Evolutionary conservation across 1,284 basidiomycete genomes (phyloP).

Genomic region (Coniferiporia weirii): DNA sequence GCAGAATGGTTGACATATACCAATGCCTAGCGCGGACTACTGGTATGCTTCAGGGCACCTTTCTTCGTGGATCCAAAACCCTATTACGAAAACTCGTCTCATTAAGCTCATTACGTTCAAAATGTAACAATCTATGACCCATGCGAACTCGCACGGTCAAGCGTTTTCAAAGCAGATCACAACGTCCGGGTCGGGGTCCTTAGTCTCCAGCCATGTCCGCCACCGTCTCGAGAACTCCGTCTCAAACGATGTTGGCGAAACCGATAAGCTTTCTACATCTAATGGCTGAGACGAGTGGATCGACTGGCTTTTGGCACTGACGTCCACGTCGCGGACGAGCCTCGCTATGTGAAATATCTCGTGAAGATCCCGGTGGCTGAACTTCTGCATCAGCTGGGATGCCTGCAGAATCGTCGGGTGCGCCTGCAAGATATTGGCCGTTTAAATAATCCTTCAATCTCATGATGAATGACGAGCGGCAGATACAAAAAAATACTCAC

Average conservation of each 20-base stretch:
- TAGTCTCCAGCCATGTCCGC: background rate
- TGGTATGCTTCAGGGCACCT: too few relatives aligned
- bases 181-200: background rate
- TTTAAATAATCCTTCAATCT: background rate
- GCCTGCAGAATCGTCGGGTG: slow-evolving; percentile 31
- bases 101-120: too few relatives aligned
- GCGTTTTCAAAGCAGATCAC: background rate
- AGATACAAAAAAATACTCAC: background rate
- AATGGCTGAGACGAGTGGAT: background rate
- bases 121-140: too few relatives aligned
- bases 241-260: background rate
- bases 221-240: background rate
- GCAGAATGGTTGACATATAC: too few relatives aligned
- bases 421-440: slow-evolving; percentile 21
- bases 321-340: slow-evolving; percentile 15
- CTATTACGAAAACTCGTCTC: too few relatives aligned
- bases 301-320: background rate
- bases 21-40: too few relatives aligned
- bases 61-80: too few relatives aligned
- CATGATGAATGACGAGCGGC: background rate
- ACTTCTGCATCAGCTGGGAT: slow-evolving; percentile 26
- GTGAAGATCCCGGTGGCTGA: slow-evolving; percentile 32
- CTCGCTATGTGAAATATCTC: slow-evolving; percentile 36
- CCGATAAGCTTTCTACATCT: background rate
- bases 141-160: background rate